A percentile compares a stretch with the other conserved stretches of the same genome.
These are phyloP conservation scores for Boletellus sp. DNA, from an alignment of 768 basidiomycete genomes.

Conservation along the genomic window DNA sequence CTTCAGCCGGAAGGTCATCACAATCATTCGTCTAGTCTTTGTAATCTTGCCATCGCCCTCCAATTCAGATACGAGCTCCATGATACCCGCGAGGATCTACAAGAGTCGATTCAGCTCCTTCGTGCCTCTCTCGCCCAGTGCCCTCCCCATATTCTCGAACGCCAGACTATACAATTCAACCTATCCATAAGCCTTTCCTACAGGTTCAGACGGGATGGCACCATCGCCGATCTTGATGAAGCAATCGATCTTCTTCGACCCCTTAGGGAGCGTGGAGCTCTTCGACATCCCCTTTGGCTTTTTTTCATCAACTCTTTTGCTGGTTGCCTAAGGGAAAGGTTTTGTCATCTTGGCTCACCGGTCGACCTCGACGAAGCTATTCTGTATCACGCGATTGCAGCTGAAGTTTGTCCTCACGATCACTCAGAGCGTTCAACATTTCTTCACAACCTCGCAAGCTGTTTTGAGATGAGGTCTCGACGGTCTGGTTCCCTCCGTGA, in stretches of 20 bases:
- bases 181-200: neutral
- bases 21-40: neutral
- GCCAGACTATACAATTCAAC: neutral
- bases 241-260: neutral
- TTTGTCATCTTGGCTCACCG: neutral
- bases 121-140: neutral
- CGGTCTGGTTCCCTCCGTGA: neutral
- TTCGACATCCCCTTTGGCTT: neutral
- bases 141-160: neutral
- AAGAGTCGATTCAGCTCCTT: neutral
- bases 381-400: neutral
- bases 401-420: neutral
- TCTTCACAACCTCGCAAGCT: neutral
- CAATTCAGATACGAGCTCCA: neutral
- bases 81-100: neutral
- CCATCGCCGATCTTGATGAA: neutral
- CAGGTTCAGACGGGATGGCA: neutral
- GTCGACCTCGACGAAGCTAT: neutral
- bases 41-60: neutral
- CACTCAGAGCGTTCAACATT: neutral
- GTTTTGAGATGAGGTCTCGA: neutral
- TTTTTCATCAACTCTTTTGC: neutral
- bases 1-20: neutral
- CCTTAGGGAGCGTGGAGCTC: neutral
- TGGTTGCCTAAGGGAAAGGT: neutral